phyloP scores from a whole-genome alignment of 2,329 filamentous ascomycete genomes.

The Curvularia hawaiiensis region DNA sequence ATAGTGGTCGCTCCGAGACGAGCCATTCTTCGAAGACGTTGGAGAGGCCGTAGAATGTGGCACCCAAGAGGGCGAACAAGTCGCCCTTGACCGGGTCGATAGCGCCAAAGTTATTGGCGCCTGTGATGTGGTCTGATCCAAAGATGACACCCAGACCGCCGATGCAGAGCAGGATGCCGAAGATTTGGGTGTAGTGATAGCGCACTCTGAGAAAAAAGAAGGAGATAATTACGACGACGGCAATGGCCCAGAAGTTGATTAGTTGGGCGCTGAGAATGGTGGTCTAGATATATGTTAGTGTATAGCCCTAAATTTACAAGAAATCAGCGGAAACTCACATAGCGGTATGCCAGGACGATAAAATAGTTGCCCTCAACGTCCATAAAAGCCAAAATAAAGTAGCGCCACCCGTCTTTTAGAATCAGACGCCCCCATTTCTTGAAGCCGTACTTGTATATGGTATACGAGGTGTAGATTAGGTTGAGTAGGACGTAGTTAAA shows the following conservation, averaged over 20 bases:
- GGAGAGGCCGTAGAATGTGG: conserved; percentile 86
- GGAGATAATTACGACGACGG: conserved; percentile 85
- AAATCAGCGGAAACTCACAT: conserved; percentile 25
- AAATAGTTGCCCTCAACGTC: conserved; percentile 99
- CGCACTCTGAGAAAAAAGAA: conserved; percentile 83
- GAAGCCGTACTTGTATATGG: conserved; percentile 78
- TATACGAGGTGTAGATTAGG: conserved; percentile 79
- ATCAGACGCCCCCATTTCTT: conserved; percentile 70
- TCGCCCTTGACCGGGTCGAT: conserved; percentile 86
- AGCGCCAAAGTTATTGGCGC: conserved; percentile 69
- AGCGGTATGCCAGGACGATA: conserved; percentile 88
- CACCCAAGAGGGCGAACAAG: conserved; percentile 86
- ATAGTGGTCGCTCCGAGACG: conserved; percentile 82
- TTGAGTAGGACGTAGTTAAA: conserved; percentile 92
- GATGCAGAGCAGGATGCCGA: conserved; percentile 87
- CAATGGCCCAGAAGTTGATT: conserved; percentile 98
- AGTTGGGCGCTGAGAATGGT: conserved; percentile 92
- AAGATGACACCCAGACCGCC: conserved; percentile 89
- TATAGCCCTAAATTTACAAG: neutral
- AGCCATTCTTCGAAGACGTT: conserved; percentile 97
- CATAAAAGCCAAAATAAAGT: conserved; percentile 84
- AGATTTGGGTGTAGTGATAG: conserved; percentile 84
- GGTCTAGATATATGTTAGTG: conserved; percentile 59
- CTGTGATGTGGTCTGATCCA: conserved; percentile 83
- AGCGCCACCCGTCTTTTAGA: conserved; percentile 83